Evolutionary conservation across 176 grass and related monocot genomes (phyloP), one percentile per base, ranked within the genome.

Genomic region (Elaeis guineensis): DNA sequence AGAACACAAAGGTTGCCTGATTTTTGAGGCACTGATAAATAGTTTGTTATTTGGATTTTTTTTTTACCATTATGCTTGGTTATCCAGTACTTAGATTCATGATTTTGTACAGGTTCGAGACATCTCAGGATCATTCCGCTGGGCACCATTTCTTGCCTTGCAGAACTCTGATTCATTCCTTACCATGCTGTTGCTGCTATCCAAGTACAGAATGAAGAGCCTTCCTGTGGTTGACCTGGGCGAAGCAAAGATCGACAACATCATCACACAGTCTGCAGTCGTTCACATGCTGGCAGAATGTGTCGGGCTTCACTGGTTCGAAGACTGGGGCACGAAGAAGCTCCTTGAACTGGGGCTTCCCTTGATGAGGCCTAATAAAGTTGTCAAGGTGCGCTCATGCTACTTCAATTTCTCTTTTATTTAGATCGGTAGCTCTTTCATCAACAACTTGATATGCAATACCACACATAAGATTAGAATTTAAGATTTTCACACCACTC

Each of bases 281-380:
- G 79, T 98, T 51, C 94, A 98, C 76, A 98, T 98, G 82, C 89
- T 98, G 58, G 94, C 82, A 55, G 94, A 98, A 73, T 98, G 94
- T 75, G 88, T 80, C 65, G 94, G 85, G 17, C 82, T 89, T 75
- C 68, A 80, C 18, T 98, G 88, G 94, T 98, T 98, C 57, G 94
- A 98, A 65, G 89, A 65, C 63, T 98, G 88, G 88, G 94, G 88
- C 50, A 89, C 66, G 24, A 98, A 92, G 62, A 89, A 82, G 62
- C 74, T 89, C 25, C 65, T 20, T 20, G 85, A 86, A 28, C 67
- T 93, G 44, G 88, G 88, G 32, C 87, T 98, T 64, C 94, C 94
- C 44, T 60, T 86, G 21, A 98, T 85, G 84, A 86, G 85, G 59
- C 85, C 84, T 51, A 50, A 59, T 9, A 73, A 68, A 72, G 70